Evolutionary conservation across 1,284 basidiomycete species (phyloP).

Genomic region (Malassezia dermatis): DNA sequence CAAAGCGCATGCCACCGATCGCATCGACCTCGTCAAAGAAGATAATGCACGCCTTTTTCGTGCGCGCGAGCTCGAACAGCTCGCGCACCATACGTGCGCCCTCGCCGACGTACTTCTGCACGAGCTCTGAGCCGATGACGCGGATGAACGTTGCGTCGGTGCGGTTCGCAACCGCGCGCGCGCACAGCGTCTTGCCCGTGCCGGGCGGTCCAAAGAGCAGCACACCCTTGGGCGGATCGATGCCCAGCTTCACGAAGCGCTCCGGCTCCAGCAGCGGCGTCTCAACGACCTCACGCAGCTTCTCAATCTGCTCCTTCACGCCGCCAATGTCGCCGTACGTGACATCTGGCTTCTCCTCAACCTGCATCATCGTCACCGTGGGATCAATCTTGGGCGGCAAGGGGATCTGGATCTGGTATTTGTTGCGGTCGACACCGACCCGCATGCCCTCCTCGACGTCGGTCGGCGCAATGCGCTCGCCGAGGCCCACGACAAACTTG

Average conservation of each 20-base stretch:
- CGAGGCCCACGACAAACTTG: conserved; percentile 95
- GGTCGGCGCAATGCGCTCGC: conserved; percentile 88
- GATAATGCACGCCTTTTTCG: conserved; percentile 98
- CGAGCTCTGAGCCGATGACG: conserved; percentile 94
- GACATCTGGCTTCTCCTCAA: conserved; percentile 96
- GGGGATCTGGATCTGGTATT: conserved; percentile 99
- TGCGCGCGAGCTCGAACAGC: conserved; percentile 96
- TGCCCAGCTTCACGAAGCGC: conserved; percentile 92
- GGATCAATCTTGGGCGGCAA: conserved; percentile 99
- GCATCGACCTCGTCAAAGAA: conserved; percentile 99
- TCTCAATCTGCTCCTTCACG: conserved; percentile 99
- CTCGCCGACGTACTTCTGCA: conserved; percentile 99
- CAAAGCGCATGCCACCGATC: conserved; percentile 95
- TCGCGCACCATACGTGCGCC: conserved; percentile 98
- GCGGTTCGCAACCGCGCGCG: conserved; percentile 92
- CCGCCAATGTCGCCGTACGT: conserved; percentile 97
- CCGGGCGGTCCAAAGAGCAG: conserved; percentile 89
- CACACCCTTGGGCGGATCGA: conserved; percentile 97
- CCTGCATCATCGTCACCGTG: conserved; percentile 99
- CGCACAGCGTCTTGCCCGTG: conserved; percentile 96
- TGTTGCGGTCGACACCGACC: conserved; percentile 89
- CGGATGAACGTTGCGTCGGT: conserved; percentile 99
- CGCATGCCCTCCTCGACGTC: conserved; percentile 99
- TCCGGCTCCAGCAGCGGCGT: conserved; percentile 82
- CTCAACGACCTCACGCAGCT: conserved; percentile 95